Base-by-base conservation (phyloP, 495 filamentous ascomycete species). In the Penicillium ucsense region DNA sequence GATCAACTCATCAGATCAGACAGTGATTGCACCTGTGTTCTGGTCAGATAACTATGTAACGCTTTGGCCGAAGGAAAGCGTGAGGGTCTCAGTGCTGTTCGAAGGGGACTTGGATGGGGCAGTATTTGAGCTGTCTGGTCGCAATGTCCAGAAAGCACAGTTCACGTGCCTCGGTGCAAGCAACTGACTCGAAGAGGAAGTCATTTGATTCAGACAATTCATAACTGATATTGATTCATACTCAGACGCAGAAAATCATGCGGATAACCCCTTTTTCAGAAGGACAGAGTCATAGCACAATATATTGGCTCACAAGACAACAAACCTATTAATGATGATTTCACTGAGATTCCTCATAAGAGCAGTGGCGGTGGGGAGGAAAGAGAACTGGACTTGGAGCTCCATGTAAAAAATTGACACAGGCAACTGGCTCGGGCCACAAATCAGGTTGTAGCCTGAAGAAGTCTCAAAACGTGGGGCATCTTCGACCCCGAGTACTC, bases 31-130 rank as follows among this genome's bases (percentile, higher is more conserved):
- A 10, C 77, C 78, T 3, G 61, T 80, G 5, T 70, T 64, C 33
- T 84, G 77, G 76, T 75, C 72, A 0, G 78, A 82, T 50, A 83
- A 84, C 41, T 84, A 84, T 48, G 62, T 83, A 9, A 81, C 80
- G 1, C 57, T 85, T 8, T 81, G 73, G 63, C 78, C 80, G 4
- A 52, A 63, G 9, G 81, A 85, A 60, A 74, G 64, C 44, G 20
- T 80, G 0, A 42, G 30, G 0, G 2, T 73, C 31, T 53, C 37
- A 6, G 65, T 69, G 33, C n/a, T 34, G 5, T 57, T 60, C 11
- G 31, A 57, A 12, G 51, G 51, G 1, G 39, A 57, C 29, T 4
- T 62, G 2, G 33, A 41, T 31, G 42, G 46, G 31, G 37, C 33
- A 0, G 43, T 45, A 6, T 29, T 45, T 30, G 32, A 45, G 27